Evolutionary conservation across 176 grass and related monocot species (phyloP).

Genomic region (Triticum turgidum): DNA sequence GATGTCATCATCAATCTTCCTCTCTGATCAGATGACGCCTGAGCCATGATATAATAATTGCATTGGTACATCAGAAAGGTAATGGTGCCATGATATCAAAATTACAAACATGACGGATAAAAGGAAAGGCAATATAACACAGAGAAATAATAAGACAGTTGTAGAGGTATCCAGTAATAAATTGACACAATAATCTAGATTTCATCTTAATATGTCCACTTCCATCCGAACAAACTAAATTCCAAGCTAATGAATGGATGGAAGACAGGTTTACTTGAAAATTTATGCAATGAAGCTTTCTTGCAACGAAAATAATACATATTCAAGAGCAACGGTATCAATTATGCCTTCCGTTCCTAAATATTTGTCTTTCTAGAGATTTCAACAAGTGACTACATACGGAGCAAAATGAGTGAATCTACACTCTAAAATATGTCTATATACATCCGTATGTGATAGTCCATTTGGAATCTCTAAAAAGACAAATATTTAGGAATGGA

Average conservation of each 20-base stretch:
- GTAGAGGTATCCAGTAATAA: not conserved
- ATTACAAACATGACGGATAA: not conserved
- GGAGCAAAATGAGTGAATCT: no score
- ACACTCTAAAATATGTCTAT: no score
- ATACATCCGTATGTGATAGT: no score
- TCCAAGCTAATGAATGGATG: not conserved
- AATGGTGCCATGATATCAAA: not conserved
- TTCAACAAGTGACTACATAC: no score
- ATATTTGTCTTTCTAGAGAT: no score
- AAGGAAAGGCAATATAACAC: not conserved
- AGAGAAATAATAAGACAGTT: not conserved
- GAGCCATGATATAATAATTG: slow-evolving; percentile 11
- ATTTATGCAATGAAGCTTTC: not conserved
- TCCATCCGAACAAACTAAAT: not conserved
- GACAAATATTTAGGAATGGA: no score
- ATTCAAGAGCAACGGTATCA: not conserved
- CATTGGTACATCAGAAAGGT: slow-evolving; percentile 3
- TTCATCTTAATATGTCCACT: not conserved
- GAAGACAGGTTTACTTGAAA: not conserved
- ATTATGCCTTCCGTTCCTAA: no score
- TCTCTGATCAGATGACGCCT: slow-evolving; percentile 81
- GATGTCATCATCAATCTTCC: slow-evolving; percentile 81
- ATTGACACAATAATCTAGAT: not conserved
- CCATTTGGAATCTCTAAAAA: no score
- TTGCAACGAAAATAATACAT: not conserved